phyloP scores from a whole-genome alignment of 352 stramenopile species.

The Phytophthora macrochlamydospora region DNA sequence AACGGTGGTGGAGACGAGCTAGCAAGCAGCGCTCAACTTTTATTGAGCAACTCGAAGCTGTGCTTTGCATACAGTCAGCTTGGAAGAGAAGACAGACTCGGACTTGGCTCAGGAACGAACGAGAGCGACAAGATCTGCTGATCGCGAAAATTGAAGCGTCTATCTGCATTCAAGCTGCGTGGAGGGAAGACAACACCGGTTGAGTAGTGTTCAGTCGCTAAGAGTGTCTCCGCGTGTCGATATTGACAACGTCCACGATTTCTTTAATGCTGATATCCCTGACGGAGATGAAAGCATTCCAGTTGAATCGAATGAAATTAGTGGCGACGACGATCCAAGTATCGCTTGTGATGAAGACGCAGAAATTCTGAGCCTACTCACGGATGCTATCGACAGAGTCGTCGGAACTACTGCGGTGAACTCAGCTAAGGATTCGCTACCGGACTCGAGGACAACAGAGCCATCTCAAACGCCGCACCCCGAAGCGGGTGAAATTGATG shows the following conservation, averaged over 20 bases:
- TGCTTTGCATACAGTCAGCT: conserved; percentile 48
- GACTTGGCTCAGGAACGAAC: conserved; percentile 14
- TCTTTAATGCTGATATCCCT: conserved; percentile 6
- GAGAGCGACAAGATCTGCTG: conserved; percentile 22
- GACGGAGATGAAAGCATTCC: background rate
- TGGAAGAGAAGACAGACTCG: conserved; percentile 37
- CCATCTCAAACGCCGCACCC: too few species aligned
- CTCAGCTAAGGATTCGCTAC: background rate
- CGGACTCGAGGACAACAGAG: too few species aligned
- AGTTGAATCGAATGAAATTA: background rate
- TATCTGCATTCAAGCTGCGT: conserved; percentile 56
- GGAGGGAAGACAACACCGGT: conserved; percentile 30
- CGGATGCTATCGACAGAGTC: background rate
- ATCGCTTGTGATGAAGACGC: background rate
- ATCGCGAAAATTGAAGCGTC: conserved; percentile 40
- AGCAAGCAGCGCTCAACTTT: conserved; percentile 22
- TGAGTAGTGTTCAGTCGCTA: background rate
- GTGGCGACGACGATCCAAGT: background rate
- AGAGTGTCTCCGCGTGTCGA: background rate
- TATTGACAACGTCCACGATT: conserved; percentile 7
- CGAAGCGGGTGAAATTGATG: too few species aligned
- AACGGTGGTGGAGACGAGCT: conserved; percentile 54
- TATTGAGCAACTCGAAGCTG: conserved; percentile 39
- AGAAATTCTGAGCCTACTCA: background rate
- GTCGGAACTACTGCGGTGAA: background rate